Evolutionary conservation across 2,329 filamentous ascomycete species (phyloP).

Genomic region (Zymoseptoria crescenta): DNA sequence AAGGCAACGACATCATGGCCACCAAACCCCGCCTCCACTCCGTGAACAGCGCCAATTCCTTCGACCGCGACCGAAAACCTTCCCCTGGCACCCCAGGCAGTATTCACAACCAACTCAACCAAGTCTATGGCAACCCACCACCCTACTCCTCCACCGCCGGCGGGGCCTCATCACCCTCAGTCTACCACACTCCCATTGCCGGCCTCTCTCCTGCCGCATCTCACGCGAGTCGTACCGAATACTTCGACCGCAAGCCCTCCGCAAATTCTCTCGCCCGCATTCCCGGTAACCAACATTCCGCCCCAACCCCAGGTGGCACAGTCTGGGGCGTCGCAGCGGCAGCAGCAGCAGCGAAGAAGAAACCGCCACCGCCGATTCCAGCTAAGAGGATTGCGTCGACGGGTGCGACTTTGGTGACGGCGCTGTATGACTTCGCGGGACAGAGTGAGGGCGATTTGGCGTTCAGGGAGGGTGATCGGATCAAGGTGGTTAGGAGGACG

Average conservation of each 20-base stretch:
- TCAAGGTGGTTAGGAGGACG: conserved; percentile 70
- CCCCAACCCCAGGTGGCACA: not conserved
- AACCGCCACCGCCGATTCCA: conserved; percentile 64
- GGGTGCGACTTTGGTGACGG: conserved; percentile 44
- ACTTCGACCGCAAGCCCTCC: conserved; percentile 18
- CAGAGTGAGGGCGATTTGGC: conserved; percentile 62
- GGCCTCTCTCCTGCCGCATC: conserved; percentile 11
- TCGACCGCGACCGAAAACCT: conserved; percentile 8
- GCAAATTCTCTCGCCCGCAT: not conserved
- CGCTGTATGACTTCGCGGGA: conserved; percentile 66
- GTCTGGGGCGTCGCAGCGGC: conserved; percentile 13
- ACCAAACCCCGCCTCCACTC: conserved; percentile 23
- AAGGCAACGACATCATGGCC: conserved; percentile 3
- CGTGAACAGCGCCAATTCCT: conserved; percentile 3
- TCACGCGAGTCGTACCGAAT: conserved; percentile 24
- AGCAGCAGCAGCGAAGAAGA: conserved; percentile 55
- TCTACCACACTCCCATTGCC: conserved; percentile 26
- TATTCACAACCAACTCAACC: conserved; percentile 5
- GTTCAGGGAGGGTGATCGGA: conserved; percentile 70
- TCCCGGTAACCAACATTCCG: conserved; percentile 17
- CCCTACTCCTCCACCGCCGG: conserved; percentile 17
- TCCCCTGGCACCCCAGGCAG: not conserved
- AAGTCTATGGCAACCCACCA: conserved; percentile 8
- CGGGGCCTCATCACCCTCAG: conserved; percentile 28
- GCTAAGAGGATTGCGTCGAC: conserved; percentile 48